phyloP scores from a whole-genome alignment of 495 filamentous ascomycete genomes.

The Aspergillus hancockii region DNA sequence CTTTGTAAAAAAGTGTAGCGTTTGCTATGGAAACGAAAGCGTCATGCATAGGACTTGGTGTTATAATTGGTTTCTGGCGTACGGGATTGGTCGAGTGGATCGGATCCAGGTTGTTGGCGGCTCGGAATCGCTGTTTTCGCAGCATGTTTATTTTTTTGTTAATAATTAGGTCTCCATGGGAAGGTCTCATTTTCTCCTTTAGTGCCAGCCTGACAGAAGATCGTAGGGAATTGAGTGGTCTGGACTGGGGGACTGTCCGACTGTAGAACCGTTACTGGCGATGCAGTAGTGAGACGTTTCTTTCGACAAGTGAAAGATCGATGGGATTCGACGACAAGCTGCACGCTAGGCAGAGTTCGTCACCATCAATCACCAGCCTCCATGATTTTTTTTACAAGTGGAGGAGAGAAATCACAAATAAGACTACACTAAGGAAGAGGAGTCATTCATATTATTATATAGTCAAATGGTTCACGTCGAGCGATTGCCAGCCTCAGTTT shows the following conservation, averaged over 20 bases:
- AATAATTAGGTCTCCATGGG: background rate
- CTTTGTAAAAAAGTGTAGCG: background rate
- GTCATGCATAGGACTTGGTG: constrained; percentile 1
- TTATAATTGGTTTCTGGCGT: constrained; percentile 4
- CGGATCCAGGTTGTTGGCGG: background rate
- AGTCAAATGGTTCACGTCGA: constrained; percentile 1
- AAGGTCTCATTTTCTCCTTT: background rate
- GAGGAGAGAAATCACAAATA: constrained; percentile 8
- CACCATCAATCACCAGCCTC: constrained; percentile 12
- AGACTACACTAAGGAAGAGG: background rate
- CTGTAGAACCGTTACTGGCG: background rate
- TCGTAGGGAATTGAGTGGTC: background rate
- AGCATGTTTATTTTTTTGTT: background rate
- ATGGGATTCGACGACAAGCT: constrained; percentile 14
- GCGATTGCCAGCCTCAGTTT: background rate
- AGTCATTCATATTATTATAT: constrained; percentile 5
- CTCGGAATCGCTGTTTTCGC: background rate
- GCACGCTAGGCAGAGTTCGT: constrained; percentile 5
- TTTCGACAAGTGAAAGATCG: constrained; percentile 9
- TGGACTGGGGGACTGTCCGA: background rate
- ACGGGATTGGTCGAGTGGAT: constrained; percentile 3
- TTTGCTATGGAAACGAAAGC: constrained; percentile 6
- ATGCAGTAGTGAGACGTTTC: constrained; percentile 5
- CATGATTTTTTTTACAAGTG: constrained; percentile 12
- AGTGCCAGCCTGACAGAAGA: background rate